A percentile compares a stretch with the other conserved stretches of the same genome.
phyloP scores from a whole-genome alignment of 75 land plant species.

The Pinus albicaulis region DNA sequence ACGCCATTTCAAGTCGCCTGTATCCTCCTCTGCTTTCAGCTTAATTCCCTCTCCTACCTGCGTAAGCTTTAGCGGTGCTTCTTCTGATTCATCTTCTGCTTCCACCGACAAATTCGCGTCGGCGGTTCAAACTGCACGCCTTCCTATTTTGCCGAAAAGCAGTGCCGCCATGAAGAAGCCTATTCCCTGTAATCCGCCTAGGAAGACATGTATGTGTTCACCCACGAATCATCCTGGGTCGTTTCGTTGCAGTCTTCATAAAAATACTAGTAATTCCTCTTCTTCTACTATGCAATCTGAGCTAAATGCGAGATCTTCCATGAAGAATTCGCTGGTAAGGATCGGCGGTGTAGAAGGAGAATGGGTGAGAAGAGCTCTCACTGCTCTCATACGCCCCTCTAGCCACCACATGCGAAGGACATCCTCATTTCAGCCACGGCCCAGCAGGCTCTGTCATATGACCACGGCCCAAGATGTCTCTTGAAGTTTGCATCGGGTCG shows the following conservation, averaged over 20 bases:
- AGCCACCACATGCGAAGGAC: conserved; percentile 25
- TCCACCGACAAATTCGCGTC: not conserved
- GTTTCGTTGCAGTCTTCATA: not conserved
- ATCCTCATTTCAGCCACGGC: conserved; percentile 13
- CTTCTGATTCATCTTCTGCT: not conserved
- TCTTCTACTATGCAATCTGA: not conserved
- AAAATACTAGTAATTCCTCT: not conserved
- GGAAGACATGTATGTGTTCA: not conserved
- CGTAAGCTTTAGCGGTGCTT: not conserved
- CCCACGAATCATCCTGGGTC: not conserved
- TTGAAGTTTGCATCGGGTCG: too few relatives aligned
- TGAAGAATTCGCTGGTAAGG: conserved; percentile 15
- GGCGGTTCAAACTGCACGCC: not conserved
- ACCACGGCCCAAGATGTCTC: conserved; percentile 4
- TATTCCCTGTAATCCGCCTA: not conserved
- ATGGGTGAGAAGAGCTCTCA: conserved; percentile 10
- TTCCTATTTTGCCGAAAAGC: not conserved
- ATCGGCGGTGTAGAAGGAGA: conserved; percentile 17
- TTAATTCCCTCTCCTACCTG: not conserved
- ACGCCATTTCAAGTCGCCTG: too few relatives aligned
- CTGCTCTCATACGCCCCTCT: conserved; percentile 31
- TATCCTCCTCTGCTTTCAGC: not conserved
- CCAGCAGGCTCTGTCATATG: conserved; percentile 18
- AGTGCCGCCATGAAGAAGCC: too few relatives aligned
- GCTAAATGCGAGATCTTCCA: conserved; percentile 8